Evolutionary conservation across 768 basidiomycete genomes (phyloP).

Genomic region (Tylopilus sp.): DNA sequence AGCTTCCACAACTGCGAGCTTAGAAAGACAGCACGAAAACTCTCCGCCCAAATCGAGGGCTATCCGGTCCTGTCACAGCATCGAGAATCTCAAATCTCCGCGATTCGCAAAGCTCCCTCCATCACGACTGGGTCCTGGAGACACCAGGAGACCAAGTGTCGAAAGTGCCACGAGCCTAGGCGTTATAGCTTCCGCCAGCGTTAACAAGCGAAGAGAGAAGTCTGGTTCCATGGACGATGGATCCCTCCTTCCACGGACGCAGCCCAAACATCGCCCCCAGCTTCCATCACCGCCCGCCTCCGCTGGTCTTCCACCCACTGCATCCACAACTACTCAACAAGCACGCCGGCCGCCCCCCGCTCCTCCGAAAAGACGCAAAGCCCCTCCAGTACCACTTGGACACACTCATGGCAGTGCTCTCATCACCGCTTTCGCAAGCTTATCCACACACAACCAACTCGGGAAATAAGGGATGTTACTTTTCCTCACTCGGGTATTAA

Average conservation of each 20-base stretch:
- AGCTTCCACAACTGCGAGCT: neutral
- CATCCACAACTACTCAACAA: conserved; percentile 22
- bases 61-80: conserved; percentile 64
- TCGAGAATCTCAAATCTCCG: conserved; percentile 48
- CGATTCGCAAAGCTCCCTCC: conserved; percentile 25
- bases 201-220: conserved; percentile 24
- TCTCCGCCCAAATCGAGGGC: conserved; percentile 36
- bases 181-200: conserved; percentile 23
- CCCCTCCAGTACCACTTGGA: conserved; percentile 63
- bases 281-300: conserved; percentile 17
- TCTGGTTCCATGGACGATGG: conserved; percentile 26
- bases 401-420: conserved; percentile 49
- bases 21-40: conserved; percentile 15
- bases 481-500: conserved; percentile 1
- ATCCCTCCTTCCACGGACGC: conserved; percentile 16
- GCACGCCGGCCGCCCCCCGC: conserved; percentile 59
- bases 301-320: conserved; percentile 14
- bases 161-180: conserved; percentile 34
- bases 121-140: conserved; percentile 34
- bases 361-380: conserved; percentile 64
- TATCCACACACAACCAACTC: conserved; percentile 17
- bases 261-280: conserved; percentile 16
- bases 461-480: conserved; percentile 14
- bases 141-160: conserved; percentile 39
- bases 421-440: conserved; percentile 54